Evolutionary conservation across 352 stramenopile genomes (phyloP), one percentile per base, ranked within the genome.

Genomic region (Pythium sukuiense): DNA sequence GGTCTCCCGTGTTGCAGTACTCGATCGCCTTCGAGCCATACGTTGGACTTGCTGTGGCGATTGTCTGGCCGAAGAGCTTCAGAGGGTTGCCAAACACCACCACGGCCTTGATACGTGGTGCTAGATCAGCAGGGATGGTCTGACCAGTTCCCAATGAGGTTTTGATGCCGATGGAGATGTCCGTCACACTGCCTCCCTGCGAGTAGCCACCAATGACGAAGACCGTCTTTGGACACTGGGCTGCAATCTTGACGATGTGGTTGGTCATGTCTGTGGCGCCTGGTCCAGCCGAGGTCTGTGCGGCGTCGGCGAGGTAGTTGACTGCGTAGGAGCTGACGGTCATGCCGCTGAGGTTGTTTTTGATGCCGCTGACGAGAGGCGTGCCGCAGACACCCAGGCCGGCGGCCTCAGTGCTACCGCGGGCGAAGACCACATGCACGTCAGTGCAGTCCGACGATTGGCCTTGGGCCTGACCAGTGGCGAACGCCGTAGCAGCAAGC

Each of bases 231-330:
- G 74, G 67, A 41, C 74, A 80, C 35, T 76, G 12, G n/a, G 65
- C 26, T 1, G 74, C 61, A 3, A 69, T 6, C 50, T 64, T 9
- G 66, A 54, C n/a, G 50, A 80, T 64, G 24, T 77, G 64, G 58
- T 74, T 76, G 50, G 67, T 71, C 71, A 81, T 71, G 33, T 71
- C 74, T 13, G 67, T 78, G 35, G 70, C 70, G 7, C 65, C 67
- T 1, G 73, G 56, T 0, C 70, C 61, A 1, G 61, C 69, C 24
- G 63, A 76, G 2, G 63, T 73, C 32, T 74, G 61, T 13, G 67
- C 57, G 13, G 59, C 35, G 0, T 63, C 66, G 0, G 73, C 70
- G 13, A 55, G 26, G 54, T 81, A 81, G 32, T 53, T 41, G 13
- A 76, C 71, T 0, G 71, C 71, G 55, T 81, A 76, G 2, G 67